Base-by-base conservation (phyloP, 495 filamentous ascomycete species). In the Neurospora sp. region DNA sequence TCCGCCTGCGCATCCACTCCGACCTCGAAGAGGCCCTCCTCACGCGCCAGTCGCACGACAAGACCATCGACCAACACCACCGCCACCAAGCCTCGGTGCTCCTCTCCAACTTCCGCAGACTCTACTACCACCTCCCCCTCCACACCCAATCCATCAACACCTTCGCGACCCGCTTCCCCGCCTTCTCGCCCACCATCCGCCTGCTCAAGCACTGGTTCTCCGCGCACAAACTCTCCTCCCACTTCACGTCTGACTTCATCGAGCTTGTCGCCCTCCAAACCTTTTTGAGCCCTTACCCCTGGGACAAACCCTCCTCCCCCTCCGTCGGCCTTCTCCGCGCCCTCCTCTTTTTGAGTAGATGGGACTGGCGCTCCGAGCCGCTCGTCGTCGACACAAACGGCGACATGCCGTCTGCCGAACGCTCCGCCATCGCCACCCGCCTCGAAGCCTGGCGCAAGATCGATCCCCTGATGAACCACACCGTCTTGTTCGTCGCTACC, bases 141-240 rank as follows among this genome's bases (percentile, higher is more conserved):
- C 90, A 97, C 77, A 94, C 91, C 9, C 93, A 96, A 78, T 89
- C 90, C 23, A 86, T 99, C 27, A 85, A 90, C 70, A 92, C 90
- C 14, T 87, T 93, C 62, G 93, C 90, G 78, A 97, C 92, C 7
- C 89, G 93, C 35, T 92, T 93, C 75, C 92, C 94, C 2, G 84
- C 92, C 7, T 81, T 99, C 44, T 96, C 94, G 18, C 89, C 92
- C 2, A 92, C 93, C 5, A 92, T 97, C 72, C 92, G 95, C n/a
- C 86, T 98, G 6, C 83, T 93, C 42, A 98, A 98, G 81, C 85
- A 89, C 75, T 99, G 96, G 96, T 96, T 97, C 78, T 88, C 88
- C 75, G 86, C 87, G 2, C 96, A 99, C 76, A 89, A 96, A 54
- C 89, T 99, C 27, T 86, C 87, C 0, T 85, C 84, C 39, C 92